These are phyloP conservation scores for Tolypocladium tropicale DNA, from an alignment of 2,329 filamentous ascomycete species.

Conservation along the genomic window DNA sequence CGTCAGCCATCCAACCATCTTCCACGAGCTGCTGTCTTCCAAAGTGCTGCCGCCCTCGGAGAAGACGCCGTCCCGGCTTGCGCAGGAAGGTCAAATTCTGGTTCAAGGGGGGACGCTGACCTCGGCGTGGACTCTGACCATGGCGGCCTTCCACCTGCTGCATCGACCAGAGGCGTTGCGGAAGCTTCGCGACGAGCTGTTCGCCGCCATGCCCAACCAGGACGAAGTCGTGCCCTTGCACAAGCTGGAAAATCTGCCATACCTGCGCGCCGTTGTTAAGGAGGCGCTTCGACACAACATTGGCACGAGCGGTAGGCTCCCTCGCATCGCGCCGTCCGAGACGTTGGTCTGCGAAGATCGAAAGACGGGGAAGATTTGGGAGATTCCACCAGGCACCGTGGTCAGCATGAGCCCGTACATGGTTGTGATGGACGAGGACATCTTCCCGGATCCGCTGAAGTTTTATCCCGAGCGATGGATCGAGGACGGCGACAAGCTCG, in stretches of 20 bases:
- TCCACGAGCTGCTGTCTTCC: slow-evolving; percentile 21
- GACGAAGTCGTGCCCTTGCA: slow-evolving; percentile 16
- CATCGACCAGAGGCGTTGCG: slow-evolving; percentile 18
- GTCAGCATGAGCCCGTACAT: slow-evolving; percentile 27
- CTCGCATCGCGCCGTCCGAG: slow-evolving; percentile 34
- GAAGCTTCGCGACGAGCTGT: slow-evolving; percentile 24
- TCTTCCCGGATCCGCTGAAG: slow-evolving; percentile 20
- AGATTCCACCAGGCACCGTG: slow-evolving; percentile 21
- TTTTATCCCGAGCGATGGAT: slow-evolving; percentile 27
- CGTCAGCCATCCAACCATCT: slow-evolving; percentile 24
- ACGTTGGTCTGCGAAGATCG: slow-evolving; percentile 17
- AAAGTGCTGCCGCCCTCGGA: slow-evolving; percentile 20
- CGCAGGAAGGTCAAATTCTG: slow-evolving; percentile 28
- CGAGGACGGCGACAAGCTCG: slow-evolving; percentile 17
- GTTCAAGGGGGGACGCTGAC: slow-evolving; percentile 29
- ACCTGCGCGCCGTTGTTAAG: slow-evolving; percentile 39
- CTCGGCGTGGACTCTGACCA: slow-evolving; percentile 24
- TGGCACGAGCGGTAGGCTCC: slow-evolving; percentile 34
- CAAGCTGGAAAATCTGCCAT: slow-evolving; percentile 25
- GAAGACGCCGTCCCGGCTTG: slow-evolving; percentile 22
- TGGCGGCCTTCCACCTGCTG: slow-evolving; percentile 25
- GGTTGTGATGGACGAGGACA: slow-evolving; percentile 21
- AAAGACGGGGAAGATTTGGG: slow-evolving; percentile 14
- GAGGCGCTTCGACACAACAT: slow-evolving; percentile 40
- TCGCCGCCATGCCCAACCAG: slow-evolving; percentile 20